These are phyloP conservation scores for Centaurea solstitialis DNA, from an alignment of 129 eudicot species.

Conservation along the genomic window DNA sequence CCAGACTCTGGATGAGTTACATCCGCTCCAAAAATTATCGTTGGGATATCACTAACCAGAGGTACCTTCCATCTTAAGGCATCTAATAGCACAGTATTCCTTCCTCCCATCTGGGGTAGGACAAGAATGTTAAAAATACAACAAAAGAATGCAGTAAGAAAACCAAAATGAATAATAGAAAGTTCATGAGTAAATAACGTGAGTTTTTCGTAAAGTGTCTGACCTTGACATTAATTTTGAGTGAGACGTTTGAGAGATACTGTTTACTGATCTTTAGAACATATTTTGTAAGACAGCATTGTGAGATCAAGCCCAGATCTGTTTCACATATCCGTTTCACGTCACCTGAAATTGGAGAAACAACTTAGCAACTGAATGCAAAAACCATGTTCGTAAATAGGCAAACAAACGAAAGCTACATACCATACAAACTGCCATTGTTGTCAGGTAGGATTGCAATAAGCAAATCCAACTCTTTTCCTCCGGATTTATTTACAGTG, in stretches of 20 bases:
- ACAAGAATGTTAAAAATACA: neutral
- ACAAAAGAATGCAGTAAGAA: neutral
- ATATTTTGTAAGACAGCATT: constrained; percentile 78
- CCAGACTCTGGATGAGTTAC: constrained; percentile 80
- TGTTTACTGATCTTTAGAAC: constrained; percentile 67
- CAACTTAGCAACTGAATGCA: neutral
- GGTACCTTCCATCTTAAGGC: constrained; percentile 81
- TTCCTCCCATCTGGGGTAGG: constrained; percentile 62
- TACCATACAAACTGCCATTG: constrained; percentile 78
- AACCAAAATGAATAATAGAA: neutral
- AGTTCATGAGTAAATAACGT: neutral
- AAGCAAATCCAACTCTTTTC: constrained; percentile 69
- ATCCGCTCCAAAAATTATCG: constrained; percentile 86
- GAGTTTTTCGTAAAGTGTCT: neutral
- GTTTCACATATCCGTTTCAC: constrained; percentile 79
- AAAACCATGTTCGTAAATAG: neutral
- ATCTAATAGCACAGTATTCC: constrained; percentile 79
- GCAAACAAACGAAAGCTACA: neutral
- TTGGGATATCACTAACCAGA: constrained; percentile 72
- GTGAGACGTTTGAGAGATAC: constrained; percentile 67
- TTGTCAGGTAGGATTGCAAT: constrained; percentile 79
- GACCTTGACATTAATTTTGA: constrained; percentile 78
- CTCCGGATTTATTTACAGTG: constrained; percentile 51
- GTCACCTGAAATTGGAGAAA: constrained; percentile 48
- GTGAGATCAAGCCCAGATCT: constrained; percentile 72